Evolutionary conservation across 2,329 filamentous ascomycete genomes (phyloP).

Genomic region (Botrytis pseudocinerea): DNA sequence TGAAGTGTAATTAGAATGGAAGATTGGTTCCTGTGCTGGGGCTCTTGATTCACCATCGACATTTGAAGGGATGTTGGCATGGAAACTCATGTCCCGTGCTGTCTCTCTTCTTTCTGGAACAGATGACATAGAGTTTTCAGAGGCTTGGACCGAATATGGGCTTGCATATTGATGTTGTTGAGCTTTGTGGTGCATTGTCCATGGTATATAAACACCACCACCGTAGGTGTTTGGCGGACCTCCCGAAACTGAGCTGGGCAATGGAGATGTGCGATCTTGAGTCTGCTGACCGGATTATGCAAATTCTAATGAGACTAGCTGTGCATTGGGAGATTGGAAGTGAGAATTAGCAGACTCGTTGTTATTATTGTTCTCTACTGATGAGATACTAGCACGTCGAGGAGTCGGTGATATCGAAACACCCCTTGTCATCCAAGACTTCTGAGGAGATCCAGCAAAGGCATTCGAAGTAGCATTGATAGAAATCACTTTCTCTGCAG

Average conservation of each 20-base stretch:
- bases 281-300: neutral
- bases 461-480: neutral
- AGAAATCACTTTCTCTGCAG: neutral
- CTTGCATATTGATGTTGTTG: slow-evolving; percentile 1
- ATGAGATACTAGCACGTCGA: neutral
- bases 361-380: neutral
- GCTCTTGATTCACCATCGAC: neutral
- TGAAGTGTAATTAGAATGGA: neutral
- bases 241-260: neutral
- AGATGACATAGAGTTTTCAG: neutral
- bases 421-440: neutral
- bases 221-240: too few relatives aligned
- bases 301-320: neutral
- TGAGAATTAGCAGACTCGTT: neutral
- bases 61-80: neutral
- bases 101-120: neutral
- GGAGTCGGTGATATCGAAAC: slow-evolving; percentile 3
- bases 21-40: neutral
- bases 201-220: neutral
- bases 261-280: neutral
- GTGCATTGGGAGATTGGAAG: neutral
- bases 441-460: slow-evolving; percentile 5
- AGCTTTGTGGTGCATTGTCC: neutral
- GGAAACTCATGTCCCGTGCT: neutral
- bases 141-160: neutral